These are phyloP conservation scores for Ascochyta clinopodiicola DNA, from an alignment of 2,329 filamentous ascomycete genomes.

Conservation along the genomic window DNA sequence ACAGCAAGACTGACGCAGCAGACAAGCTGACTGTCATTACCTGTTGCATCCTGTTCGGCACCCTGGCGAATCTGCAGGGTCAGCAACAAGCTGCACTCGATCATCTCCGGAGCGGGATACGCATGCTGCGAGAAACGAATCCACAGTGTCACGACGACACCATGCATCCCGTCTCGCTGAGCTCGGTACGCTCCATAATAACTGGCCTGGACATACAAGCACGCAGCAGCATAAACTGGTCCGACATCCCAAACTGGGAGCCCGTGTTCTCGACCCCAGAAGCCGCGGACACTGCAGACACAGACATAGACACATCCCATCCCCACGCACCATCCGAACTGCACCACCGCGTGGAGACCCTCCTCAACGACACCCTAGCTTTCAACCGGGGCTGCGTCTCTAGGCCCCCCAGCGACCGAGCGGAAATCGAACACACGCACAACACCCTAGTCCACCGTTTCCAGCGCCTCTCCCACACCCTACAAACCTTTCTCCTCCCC, in stretches of 20 bases:
- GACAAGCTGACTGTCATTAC: conserved; percentile 42
- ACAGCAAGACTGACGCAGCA: conserved; percentile 4
- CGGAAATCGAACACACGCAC: conserved; percentile 16
- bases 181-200: conserved; percentile 38
- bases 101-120: conserved; percentile 41
- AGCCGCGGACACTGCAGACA: background rate
- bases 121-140: conserved; percentile 40
- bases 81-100: conserved; percentile 37
- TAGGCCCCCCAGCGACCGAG: conserved; percentile 17
- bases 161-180: conserved; percentile 33
- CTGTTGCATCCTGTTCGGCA: conserved; percentile 40
- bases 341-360: conserved; percentile 29
- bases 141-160: conserved; percentile 10
- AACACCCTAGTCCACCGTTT: conserved; percentile 16
- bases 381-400: conserved; percentile 31
- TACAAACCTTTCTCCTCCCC: background rate
- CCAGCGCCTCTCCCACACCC: conserved; percentile 1
- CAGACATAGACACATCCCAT: conserved; percentile 2
- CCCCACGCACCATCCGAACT: conserved; percentile 17
- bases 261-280: conserved; percentile 21
- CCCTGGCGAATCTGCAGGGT: conserved; percentile 42
- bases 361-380: conserved; percentile 33
- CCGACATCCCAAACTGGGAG: conserved; percentile 30
- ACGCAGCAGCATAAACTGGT: conserved; percentile 36
- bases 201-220: conserved; percentile 41